Evolutionary conservation across 2,329 filamentous ascomycete genomes (phyloP), one percentile per base, ranked within the genome.

Genomic region (Exophiala mesophila): DNA sequence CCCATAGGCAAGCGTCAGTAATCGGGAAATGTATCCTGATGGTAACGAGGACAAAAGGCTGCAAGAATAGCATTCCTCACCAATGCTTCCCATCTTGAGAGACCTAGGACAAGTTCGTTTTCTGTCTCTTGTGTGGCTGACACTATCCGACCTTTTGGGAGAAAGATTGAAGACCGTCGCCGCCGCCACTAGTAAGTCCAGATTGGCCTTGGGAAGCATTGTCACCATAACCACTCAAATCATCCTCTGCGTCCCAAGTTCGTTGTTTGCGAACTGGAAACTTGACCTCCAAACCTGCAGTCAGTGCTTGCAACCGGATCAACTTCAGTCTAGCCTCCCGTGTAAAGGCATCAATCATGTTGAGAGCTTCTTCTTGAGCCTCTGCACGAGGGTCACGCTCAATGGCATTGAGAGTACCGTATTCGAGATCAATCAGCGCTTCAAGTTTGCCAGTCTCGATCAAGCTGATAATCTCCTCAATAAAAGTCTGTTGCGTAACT

Each of bases 351-450:
- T 76, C 75, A 2, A 88, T 78, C 44, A 80, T 79, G 15, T 78
- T 69, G 16, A 94, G 69, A 1, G 83, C 80, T 5, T 81, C 73
- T 18, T 71, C 67, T 60, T 96, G 88, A 57, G 94, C 80, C 35
- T 78, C 72, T 9, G 73, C 70, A 24, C 90, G 78, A 2, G 79
- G 67, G 45, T 90, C 77, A 8, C 71, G 74, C 17, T 81, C 75
- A 5, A 83, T 78, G 1, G 85, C 83, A 8, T 88, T 78, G 4
- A 97, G 76, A 2, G 94, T 80, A 60, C 79, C 76, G 55, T 92
- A 84, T 45, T 94, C 87, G 0, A 85, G 77, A 60, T 98, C 88
- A 46, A 98, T 83, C 19, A 88, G 77, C 5, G 88, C 88, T 52
- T 88, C 74, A 8, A 98, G 69, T 1, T 73, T 73, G 5, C 81